These are phyloP conservation scores for Heliamphora pulchella DNA, from an alignment of 179 eudicot genomes.

Conservation along the genomic window DNA sequence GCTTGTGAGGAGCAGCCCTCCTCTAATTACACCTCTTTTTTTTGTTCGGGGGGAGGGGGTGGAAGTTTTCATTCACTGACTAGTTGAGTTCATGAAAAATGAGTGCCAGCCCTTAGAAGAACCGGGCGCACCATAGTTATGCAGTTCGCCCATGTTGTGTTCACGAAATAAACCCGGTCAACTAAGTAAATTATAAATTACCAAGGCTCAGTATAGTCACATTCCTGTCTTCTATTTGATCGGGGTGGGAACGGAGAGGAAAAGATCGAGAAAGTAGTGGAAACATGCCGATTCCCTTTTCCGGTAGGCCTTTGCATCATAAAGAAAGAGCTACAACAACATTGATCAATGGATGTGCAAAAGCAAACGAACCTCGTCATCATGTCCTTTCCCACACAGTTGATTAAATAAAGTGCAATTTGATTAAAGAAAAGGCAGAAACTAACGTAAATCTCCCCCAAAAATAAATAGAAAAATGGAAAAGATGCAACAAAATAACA, in stretches of 20 bases:
- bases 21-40: too few species aligned
- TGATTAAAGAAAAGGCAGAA: not conserved
- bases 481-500: not conserved
- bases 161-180: conserved; percentile 3
- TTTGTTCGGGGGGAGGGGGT: not conserved
- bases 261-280: too few species aligned
- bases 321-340: not conserved
- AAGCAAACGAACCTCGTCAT: not conserved
- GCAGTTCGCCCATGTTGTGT: not conserved
- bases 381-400: not conserved
- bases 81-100: not conserved
- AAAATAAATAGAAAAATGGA: not conserved
- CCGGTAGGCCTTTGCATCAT: not conserved
- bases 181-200: not conserved
- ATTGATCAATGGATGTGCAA: not conserved
- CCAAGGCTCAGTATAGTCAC: not conserved
- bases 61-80: not conserved
- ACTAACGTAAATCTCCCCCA: not conserved
- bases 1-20: not conserved
- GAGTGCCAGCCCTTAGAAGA: not conserved
- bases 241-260: too few species aligned
- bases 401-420: not conserved
- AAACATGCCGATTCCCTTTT: not conserved
- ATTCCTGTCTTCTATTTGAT: not conserved
- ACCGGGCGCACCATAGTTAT: not conserved